phyloP scores from a whole-genome alignment of 2,329 filamentous ascomycete species.

The Colletotrichum nymphaeae region DNA sequence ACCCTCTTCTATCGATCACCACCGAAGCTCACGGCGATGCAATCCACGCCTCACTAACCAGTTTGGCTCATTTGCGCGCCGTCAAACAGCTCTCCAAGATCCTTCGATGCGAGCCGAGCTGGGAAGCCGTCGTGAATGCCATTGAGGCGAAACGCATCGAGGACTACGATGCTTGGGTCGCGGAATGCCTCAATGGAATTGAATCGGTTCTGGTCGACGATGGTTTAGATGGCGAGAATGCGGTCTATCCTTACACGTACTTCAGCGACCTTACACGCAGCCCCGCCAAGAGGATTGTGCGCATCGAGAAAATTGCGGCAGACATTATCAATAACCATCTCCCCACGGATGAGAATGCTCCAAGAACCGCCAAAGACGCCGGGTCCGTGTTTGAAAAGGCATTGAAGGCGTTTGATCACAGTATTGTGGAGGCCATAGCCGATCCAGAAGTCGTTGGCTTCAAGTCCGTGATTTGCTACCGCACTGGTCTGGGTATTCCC shows the following conservation, averaged over 20 bases:
- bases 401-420: constrained; percentile 50
- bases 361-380: constrained; percentile 35
- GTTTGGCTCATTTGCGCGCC: constrained; percentile 77
- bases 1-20: constrained; percentile 69
- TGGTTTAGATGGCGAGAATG: constrained; percentile 64
- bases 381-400: constrained; percentile 47
- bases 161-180: constrained; percentile 67
- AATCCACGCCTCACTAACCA: constrained; percentile 68
- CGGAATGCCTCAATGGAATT: constrained; percentile 76
- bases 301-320: constrained; percentile 80
- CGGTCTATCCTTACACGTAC: constrained; percentile 70
- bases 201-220: constrained; percentile 84
- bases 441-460: constrained; percentile 81
- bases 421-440: constrained; percentile 67
- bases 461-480: constrained; percentile 86
- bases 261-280: constrained; percentile 74
- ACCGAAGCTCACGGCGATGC: constrained; percentile 80
- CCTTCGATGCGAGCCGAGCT: constrained; percentile 73
- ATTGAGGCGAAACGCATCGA: constrained; percentile 53
- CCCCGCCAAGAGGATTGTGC: constrained; percentile 77
- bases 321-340: constrained; percentile 64
- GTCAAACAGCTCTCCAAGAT: constrained; percentile 74
- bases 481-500: constrained; percentile 76
- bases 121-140: constrained; percentile 62
- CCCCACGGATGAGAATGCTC: constrained; percentile 42